These are phyloP conservation scores for Fusarium tanahbumbuense DNA, from an alignment of 2,329 filamentous ascomycete genomes.

Conservation along the genomic window DNA sequence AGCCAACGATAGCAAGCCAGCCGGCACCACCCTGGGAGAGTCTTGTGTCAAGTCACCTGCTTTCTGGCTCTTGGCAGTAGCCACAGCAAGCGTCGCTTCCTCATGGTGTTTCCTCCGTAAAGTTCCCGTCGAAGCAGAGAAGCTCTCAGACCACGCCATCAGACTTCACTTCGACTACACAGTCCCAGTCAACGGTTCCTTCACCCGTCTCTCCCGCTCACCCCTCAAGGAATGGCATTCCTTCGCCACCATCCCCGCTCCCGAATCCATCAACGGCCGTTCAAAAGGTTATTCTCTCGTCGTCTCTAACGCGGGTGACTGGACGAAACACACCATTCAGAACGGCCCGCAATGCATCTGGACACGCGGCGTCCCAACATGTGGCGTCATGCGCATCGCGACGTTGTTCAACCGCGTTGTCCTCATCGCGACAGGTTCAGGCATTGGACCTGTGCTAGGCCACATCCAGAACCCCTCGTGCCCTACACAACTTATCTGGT, in stretches of 20 bases:
- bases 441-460: slow-evolving; percentile 76
- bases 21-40: slow-evolving; percentile 49
- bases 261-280: slow-evolving; percentile 48
- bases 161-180: slow-evolving; percentile 76
- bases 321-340: slow-evolving; percentile 74
- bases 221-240: slow-evolving; percentile 79
- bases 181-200: slow-evolving; percentile 62
- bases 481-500: slow-evolving; percentile 74
- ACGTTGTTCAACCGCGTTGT: slow-evolving; percentile 74
- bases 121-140: slow-evolving; percentile 73
- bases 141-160: slow-evolving; percentile 78
- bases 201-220: slow-evolving; percentile 67
- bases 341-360: slow-evolving; percentile 71
- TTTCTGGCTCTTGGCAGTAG: slow-evolving; percentile 75
- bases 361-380: slow-evolving; percentile 74
- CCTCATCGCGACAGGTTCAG: slow-evolving; percentile 77
- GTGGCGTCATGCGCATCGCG: slow-evolving; percentile 75
- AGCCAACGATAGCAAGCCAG: slow-evolving; percentile 55
- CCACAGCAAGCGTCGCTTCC: slow-evolving; percentile 73
- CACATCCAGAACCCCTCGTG: slow-evolving; percentile 63
- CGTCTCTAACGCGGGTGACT: slow-evolving; percentile 79
- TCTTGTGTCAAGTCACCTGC: slow-evolving; percentile 55
- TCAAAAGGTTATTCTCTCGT: slow-evolving; percentile 71
- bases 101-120: slow-evolving; percentile 80
- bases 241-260: slow-evolving; percentile 78